Base-by-base conservation (phyloP, 2,329 filamentous ascomycete species). In the Fusarium solani-melongenae region DNA sequence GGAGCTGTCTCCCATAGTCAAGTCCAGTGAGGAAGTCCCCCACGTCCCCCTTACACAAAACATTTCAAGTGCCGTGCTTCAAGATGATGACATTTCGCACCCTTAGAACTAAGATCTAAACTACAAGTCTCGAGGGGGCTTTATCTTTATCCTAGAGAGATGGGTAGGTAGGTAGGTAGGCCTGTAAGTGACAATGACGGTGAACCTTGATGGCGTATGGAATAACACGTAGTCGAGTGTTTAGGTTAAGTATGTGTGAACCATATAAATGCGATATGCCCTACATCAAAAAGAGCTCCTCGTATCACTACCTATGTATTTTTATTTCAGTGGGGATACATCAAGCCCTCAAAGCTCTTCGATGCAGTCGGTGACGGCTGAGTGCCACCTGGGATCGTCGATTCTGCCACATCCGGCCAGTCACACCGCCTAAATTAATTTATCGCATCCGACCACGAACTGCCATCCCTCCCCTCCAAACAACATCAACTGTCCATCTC, bases 401-500 rank as follows among this genome's bases (percentile, higher is more conserved):
- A 51, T 51, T 51, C 46, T 51, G 46, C 46, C 46, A 51, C 46
- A 3, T 29, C 24, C 20, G 20, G n/a, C 56, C 51, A 27, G 29
- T 62, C 70, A 73, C 70, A 82, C 80, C 80, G 80, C 80, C 80
- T 75, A 77, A 77, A 78, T 72, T 72, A 27, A 70, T 72, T 67
- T 57, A 56, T 36, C 31, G 31, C 27, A 17, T 14, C 51, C 31
- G 51, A 36, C 46, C 46, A 29, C 24, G 10, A 29, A n/a, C 51
- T 5, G 31, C 29, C 31, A 24, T 56, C 51, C 51, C 33, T 36
- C 51, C 33, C 31, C 51, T 65, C 46, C 65, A 75, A 55, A 66
- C 66, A 68, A 58, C 59, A 68, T 46, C 51, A 44, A 63, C 67
- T 56, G 41, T 66, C 67, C 61, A 60, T 34, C 49, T 51, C 41